phyloP scores from a whole-genome alignment of 768 basidiomycete species.

The Pilatotrama ljubarskyi region DNA sequence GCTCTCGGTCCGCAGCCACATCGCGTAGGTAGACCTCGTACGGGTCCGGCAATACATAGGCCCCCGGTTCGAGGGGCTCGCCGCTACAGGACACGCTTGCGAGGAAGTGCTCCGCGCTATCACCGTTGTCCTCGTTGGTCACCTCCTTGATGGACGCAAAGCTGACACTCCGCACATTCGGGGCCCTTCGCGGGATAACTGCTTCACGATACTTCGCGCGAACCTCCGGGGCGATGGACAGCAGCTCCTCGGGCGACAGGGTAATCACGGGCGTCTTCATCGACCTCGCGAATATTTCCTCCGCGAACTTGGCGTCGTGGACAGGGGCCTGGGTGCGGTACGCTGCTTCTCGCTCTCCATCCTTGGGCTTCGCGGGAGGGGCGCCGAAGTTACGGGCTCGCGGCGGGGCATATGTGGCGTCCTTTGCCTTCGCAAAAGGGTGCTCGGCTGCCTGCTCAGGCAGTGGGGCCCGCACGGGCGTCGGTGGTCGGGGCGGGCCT shows the following conservation, averaged over 20 bases:
- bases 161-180: no score
- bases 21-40: slow-evolving; percentile 8
- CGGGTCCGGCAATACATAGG: slow-evolving; percentile 1
- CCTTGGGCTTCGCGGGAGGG: not conserved
- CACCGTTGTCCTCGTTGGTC: no score
- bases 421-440: not conserved
- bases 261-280: not conserved
- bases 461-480: not conserved
- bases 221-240: not conserved
- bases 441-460: not conserved
- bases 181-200: no score
- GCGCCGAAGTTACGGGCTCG: not conserved
- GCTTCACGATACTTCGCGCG: slow-evolving; percentile 29
- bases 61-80: not conserved
- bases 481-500: not conserved
- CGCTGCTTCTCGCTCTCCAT: not conserved
- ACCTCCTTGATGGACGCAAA: no score
- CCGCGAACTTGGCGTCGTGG: not conserved
- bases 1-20: not conserved
- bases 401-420: not conserved
- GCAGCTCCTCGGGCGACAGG: not conserved
- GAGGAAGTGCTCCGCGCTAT: no score
- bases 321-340: not conserved
- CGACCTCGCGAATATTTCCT: not conserved
- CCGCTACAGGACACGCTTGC: no score